phyloP scores from a whole-genome alignment of 345 rosid genomes.

The Psidium friedrichsthalianum region DNA sequence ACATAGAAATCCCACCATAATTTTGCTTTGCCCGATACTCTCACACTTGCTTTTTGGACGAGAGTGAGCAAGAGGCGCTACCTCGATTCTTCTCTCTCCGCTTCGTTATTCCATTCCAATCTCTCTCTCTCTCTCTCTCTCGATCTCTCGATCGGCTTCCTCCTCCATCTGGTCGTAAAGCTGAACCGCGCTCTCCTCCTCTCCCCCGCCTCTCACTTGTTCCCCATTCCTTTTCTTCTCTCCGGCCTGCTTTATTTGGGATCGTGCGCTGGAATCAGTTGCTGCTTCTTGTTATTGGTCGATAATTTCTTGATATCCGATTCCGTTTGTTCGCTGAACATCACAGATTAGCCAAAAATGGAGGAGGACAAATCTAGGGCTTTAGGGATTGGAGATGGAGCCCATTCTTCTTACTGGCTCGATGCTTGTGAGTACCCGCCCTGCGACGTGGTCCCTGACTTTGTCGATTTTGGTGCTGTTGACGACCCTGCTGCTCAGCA shows the following conservation, averaged over 20 bases:
- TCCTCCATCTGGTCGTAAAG: background rate
- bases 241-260: background rate
- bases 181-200: background rate
- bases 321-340: background rate
- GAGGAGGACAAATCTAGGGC: constrained; percentile 10
- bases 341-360: background rate
- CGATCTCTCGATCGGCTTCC: background rate
- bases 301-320: background rate
- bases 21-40: background rate
- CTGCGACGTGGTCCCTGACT: constrained; percentile 54
- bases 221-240: background rate
- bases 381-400: constrained; percentile 14
- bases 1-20: background rate
- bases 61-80: background rate
- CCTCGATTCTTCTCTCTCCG: no score
- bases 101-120: no score
- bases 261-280: background rate
- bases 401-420: constrained; percentile 76
- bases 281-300: background rate
- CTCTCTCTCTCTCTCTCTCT: background rate
- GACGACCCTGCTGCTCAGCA: constrained; percentile 20
- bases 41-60: background rate
- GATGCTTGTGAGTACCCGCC: constrained; percentile 85
- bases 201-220: background rate
- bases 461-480: constrained; percentile 51